Evolutionary conservation across 768 basidiomycete species (phyloP).

Genomic region (Daedaleopsis nitida): DNA sequence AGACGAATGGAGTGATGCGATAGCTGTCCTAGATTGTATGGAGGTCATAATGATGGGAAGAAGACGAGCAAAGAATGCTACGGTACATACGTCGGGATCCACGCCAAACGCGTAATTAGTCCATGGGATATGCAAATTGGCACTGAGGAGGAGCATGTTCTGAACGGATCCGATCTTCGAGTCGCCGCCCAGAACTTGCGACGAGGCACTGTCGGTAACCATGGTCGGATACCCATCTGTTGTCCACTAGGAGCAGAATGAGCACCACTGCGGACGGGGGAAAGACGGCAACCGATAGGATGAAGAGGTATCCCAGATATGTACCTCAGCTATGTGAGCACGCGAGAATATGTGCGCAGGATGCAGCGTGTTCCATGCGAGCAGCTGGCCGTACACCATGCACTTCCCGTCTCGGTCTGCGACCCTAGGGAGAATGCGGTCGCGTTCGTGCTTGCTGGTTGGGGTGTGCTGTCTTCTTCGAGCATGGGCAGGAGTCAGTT

Average conservation of each 20-base stretch:
- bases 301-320: too few species aligned
- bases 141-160: constrained; percentile 31
- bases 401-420: constrained; percentile 5
- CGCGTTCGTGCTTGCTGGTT: background rate
- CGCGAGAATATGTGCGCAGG: background rate
- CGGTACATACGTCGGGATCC: constrained; percentile 28
- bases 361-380: background rate
- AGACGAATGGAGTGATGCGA: constrained; percentile 32
- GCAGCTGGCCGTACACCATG: background rate
- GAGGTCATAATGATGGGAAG: background rate
- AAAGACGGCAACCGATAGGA: too few species aligned
- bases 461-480: constrained; percentile 2
- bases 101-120: constrained; percentile 31
- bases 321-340: background rate
- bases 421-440: background rate
- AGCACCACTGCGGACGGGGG: background rate
- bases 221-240: background rate
- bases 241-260: background rate
- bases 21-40: constrained; percentile 30
- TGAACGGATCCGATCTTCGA: constrained; percentile 29
- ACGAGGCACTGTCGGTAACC: background rate
- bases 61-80: background rate
- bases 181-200: background rate
- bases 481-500: constrained; percentile 1
- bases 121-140: constrained; percentile 30